A percentile compares a stretch with the other conserved stretches of the same genome.
These are phyloP conservation scores for Gossypium raimondii DNA, from an alignment of 345 rosid species.

Conservation along the genomic window DNA sequence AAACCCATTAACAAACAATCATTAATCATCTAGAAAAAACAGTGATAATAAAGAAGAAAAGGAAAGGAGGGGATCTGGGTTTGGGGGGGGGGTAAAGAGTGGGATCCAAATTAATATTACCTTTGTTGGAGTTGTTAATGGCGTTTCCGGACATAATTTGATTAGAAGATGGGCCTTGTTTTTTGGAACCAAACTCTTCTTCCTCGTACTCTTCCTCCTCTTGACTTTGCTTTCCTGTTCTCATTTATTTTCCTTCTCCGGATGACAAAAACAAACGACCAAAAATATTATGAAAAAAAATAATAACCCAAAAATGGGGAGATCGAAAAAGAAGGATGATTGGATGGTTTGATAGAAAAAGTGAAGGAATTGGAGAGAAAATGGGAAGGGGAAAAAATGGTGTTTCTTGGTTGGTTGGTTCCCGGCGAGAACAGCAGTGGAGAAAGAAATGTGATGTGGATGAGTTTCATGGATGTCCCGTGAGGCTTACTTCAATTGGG, in stretches of 20 bases:
- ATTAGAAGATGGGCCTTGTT: conserved; percentile 51
- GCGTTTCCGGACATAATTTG: conserved; percentile 17
- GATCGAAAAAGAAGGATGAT: background rate
- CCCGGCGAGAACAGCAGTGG: conserved; percentile 12
- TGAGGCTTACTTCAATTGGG: conserved; percentile 23
- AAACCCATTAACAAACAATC: background rate
- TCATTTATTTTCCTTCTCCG: conserved; percentile 35
- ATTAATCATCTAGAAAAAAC: background rate
- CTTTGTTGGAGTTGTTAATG: conserved; percentile 35
- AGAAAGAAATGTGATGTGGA: conserved; percentile 20
- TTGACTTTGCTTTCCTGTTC: conserved; percentile 61
- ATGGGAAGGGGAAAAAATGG: background rate
- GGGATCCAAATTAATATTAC: conserved; percentile 45
- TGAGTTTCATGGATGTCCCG: conserved; percentile 20
- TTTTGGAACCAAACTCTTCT: conserved; percentile 61
- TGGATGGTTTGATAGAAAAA: background rate
- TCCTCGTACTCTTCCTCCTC: conserved; percentile 82
- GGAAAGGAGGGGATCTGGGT: background rate
- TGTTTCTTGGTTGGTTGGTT: conserved; percentile 8
- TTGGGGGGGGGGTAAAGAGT: background rate
- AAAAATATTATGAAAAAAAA: background rate
- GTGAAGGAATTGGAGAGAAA: conserved; percentile 6
- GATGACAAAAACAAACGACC: background rate
- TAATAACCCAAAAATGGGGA: background rate
- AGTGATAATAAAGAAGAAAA: background rate